phyloP scores from a whole-genome alignment of 345 rosid genomes.

The Hibiscus trionum region DNA sequence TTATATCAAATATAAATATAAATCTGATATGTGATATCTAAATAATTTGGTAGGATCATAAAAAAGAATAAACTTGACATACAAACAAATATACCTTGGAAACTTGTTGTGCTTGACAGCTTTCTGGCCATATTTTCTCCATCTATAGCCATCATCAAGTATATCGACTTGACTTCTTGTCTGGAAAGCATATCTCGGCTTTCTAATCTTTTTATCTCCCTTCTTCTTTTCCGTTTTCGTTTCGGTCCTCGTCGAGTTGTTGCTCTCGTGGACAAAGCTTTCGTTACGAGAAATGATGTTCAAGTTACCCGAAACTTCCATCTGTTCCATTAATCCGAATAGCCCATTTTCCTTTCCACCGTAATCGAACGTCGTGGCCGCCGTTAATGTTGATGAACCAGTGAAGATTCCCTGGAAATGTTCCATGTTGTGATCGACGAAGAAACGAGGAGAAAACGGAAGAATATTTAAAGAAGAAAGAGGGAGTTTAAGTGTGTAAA shows the following conservation, averaged over 20 bases:
- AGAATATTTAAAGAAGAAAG: neutral
- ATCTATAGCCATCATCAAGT: constrained; percentile 88
- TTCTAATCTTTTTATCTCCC: constrained; percentile 44
- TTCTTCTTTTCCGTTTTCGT: constrained; percentile 29
- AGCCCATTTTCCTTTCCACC: constrained; percentile 16
- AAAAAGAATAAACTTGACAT: no score
- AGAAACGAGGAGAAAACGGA: neutral
- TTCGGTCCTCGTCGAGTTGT: constrained; percentile 11
- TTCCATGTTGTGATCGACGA: neutral
- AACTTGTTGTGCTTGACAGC: constrained; percentile 76
- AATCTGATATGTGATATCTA: neutral
- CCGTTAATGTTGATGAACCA: constrained; percentile 20
- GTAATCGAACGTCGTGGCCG: neutral
- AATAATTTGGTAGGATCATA: neutral
- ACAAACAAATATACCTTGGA: constrained; percentile 40
- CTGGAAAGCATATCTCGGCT: constrained; percentile 66
- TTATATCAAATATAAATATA: no score
- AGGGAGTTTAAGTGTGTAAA: neutral
- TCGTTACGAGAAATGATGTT: neutral
- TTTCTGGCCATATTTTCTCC: constrained; percentile 89
- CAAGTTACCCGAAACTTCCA: constrained; percentile 9
- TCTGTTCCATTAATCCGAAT: constrained; percentile 22
- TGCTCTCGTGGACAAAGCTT: neutral
- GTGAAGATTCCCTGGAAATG: constrained; percentile 6
- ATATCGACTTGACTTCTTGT: constrained; percentile 88